Conservation (phyloP, 1,284 basidiomycete genomes). For the Ceratobasidium sp. region DNA sequence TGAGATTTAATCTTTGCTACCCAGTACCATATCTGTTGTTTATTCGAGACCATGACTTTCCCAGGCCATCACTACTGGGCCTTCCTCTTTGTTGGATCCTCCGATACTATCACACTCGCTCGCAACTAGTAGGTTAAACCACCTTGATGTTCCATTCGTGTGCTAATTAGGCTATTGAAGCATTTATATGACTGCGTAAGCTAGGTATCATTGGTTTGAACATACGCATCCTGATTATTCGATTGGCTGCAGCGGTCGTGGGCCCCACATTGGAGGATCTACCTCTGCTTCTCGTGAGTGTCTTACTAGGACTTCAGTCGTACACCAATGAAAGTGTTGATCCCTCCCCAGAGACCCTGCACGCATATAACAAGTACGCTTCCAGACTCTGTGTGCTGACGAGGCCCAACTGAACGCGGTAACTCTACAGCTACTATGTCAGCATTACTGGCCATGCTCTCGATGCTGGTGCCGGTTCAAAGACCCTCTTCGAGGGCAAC, state of each 20-base stretch:
- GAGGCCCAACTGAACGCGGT: background rate
- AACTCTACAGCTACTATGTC: conserved; percentile 15
- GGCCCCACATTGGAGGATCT: conserved; percentile 36
- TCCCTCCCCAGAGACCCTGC: conserved; percentile 3
- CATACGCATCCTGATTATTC: background rate
- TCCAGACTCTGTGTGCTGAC: too few relatives aligned
- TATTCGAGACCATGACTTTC: background rate
- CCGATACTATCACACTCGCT: conserved; percentile 31
- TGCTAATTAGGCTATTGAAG: background rate
- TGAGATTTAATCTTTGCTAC: background rate
- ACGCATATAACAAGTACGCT: conserved; percentile 35
- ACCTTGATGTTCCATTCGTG: background rate
- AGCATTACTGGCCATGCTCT: conserved; percentile 33
- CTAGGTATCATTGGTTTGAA: background rate
- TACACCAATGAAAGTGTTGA: background rate
- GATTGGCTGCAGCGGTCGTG: conserved; percentile 16
- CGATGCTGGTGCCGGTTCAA: conserved; percentile 7
- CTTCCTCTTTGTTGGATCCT: conserved; percentile 20
- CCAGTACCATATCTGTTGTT: background rate
- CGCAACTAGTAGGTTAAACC: conserved; percentile 27
- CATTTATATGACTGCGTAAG: conserved; percentile 12
- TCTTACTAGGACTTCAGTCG: background rate
- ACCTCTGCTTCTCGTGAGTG: conserved; percentile 22
- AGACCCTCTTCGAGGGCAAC: conserved; percentile 33
- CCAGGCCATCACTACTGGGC: conserved; percentile 30